Base-by-base conservation (phyloP, 2,329 filamentous ascomycete genomes). In the Colletotrichum zoysiae region DNA sequence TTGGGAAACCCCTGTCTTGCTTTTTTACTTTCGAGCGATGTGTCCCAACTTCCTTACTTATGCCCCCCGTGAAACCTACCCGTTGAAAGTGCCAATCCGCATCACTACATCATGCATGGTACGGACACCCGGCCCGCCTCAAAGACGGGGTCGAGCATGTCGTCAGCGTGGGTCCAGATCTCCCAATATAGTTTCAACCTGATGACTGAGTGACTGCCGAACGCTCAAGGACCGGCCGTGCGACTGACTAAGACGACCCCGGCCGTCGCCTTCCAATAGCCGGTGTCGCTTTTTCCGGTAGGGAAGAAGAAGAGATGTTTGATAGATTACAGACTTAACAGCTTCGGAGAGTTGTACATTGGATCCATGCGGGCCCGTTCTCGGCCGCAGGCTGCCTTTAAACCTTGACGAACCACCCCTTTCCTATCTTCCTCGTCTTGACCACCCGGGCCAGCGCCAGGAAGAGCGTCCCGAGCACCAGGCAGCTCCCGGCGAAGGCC, bases 401-500 rank as follows among this genome's bases (percentile, higher is more conserved):
- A 8, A 86, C 81, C 76, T 82, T 86, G 0, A 78, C 80, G 48
- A 46, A 75, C 82, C 82, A 85, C 5, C 81, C 81, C 20, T 76
- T 69, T 0, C 81, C 81, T 12, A 78, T 76, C 74, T 78, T 81
- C 51, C 78, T 79, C 77, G 82, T 82, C 75, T 81, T 81, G 12
- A 78, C 81, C 33, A 79, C 40, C 74, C 83, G 81, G 12, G 84
- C 82, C 0, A 79, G 77, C 0, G 78, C 62, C 59, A 88, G 76
- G 23, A 86, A 81, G 0, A 73, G 74, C 20, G 77, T 78, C 0
- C 86, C 86, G 2, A 86, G 50, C 20, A 86, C 58, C 74, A 89
- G 70, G 18, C 79, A 81, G 0, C 76, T 76, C 0, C 84, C 87
- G 0, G 85, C 83, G 75, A 88, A 89, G 0, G 76, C 77, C 78